Evolutionary conservation across 768 basidiomycete genomes (phyloP).

Genomic region (Suillus tomentosus): DNA sequence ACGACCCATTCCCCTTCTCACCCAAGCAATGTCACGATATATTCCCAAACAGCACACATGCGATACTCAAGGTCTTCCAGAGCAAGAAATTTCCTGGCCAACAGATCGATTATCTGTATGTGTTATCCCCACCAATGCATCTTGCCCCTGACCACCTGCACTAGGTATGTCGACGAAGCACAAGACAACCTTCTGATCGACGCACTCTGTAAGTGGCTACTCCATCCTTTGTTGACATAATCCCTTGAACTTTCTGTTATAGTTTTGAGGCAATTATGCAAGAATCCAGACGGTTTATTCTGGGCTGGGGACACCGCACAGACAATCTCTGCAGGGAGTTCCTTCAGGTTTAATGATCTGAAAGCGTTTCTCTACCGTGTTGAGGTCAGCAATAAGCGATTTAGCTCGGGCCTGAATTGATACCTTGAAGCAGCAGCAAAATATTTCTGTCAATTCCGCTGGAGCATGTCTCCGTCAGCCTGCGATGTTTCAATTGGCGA

Average conservation of each 20-base stretch:
- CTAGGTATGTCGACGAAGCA: conserved; percentile 71
- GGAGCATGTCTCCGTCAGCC: conserved; percentile 28
- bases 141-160: conserved; percentile 5
- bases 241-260: not conserved
- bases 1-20: conserved; percentile 3
- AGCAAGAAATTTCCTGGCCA: conserved; percentile 27
- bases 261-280: conserved; percentile 67
- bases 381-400: no score
- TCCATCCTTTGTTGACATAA: not conserved
- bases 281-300: conserved; percentile 66
- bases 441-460: conserved; percentile 13
- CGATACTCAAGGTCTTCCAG: conserved; percentile 42
- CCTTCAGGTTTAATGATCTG: conserved; percentile 71
- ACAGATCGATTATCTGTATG: conserved; percentile 59
- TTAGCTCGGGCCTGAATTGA: not conserved
- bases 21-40: conserved; percentile 1
- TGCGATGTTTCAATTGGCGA: conserved; percentile 54
- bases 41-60: conserved; percentile 46
- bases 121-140: conserved; percentile 2
- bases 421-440: conserved; percentile 21
- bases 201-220: conserved; percentile 45
- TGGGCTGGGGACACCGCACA: conserved; percentile 85
- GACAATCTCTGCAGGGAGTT: conserved; percentile 75
- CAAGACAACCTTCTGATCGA: conserved; percentile 76
- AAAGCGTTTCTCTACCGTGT: conserved; percentile 62